phyloP scores from a whole-genome alignment of 495 filamentous ascomycete genomes.

The Chlorociboria aeruginascens region DNA sequence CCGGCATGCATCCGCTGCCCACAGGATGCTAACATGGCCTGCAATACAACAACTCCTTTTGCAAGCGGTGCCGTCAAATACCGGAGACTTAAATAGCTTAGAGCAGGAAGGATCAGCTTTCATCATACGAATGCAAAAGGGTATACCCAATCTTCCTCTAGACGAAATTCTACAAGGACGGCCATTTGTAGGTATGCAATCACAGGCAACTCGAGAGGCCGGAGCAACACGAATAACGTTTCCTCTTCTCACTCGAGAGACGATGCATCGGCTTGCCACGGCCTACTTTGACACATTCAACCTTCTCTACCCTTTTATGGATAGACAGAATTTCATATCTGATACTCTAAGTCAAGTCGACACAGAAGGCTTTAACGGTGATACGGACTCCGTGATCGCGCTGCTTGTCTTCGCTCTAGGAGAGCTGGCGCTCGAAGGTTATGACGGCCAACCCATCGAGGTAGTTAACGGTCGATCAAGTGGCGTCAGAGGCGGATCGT shows the following conservation, averaged over 20 bases:
- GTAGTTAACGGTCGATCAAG: slow-evolving; percentile 32
- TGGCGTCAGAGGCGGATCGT: slow-evolving; percentile 39
- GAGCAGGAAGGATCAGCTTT: slow-evolving; percentile 36
- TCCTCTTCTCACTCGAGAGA: slow-evolving; percentile 31
- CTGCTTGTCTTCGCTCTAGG: slow-evolving; percentile 47
- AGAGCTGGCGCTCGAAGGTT: slow-evolving; percentile 37
- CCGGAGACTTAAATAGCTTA: slow-evolving; percentile 19
- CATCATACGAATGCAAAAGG: slow-evolving; percentile 29
- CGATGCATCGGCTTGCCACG: slow-evolving; percentile 36
- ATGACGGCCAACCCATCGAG: slow-evolving; percentile 31
- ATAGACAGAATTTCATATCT: slow-evolving; percentile 37
- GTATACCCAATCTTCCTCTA: slow-evolving; percentile 23
- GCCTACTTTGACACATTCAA: slow-evolving; percentile 46
- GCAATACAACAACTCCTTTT: slow-evolving; percentile 35
- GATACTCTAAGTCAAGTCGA: slow-evolving; percentile 32
- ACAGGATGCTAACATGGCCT: slow-evolving; percentile 48
- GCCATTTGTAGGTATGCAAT: slow-evolving; percentile 21
- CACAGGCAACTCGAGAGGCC: slow-evolving; percentile 12
- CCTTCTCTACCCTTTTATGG: slow-evolving; percentile 41
- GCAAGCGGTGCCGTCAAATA: slow-evolving; percentile 11
- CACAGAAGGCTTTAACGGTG: slow-evolving; percentile 36
- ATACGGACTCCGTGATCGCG: slow-evolving; percentile 35
- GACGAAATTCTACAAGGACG: slow-evolving; percentile 13
- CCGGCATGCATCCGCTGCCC: slow-evolving; percentile 40
- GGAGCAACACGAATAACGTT: slow-evolving; percentile 14